phyloP scores from a whole-genome alignment of 192 early-diverging fungal genomes.

The Podila minutissima region DNA sequence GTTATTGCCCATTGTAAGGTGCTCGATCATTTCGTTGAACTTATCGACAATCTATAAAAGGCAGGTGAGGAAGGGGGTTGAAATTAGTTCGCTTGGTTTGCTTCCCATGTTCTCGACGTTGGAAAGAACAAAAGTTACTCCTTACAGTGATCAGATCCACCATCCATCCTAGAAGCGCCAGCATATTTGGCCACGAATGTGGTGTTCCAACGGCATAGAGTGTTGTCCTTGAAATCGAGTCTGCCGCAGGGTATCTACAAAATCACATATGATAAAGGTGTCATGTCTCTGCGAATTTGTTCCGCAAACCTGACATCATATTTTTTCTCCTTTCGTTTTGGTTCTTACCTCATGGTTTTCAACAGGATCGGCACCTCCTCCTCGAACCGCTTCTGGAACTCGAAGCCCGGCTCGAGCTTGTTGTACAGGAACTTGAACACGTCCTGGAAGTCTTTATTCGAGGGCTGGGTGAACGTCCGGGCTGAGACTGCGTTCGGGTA shows the following conservation, averaged over 20 bases:
- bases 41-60: conserved; percentile 31
- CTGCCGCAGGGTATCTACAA: conserved; percentile 56
- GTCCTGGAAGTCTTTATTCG: conserved; percentile 71
- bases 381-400: conserved; percentile 71
- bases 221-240: conserved; percentile 66
- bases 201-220: conserved; percentile 68
- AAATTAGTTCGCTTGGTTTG: too few species aligned
- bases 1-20: not conserved
- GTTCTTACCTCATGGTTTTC: conserved; percentile 58
- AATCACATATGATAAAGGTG: too few species aligned
- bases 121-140: not conserved
- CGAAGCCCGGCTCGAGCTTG: conserved; percentile 66
- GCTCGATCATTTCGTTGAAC: conserved; percentile 16
- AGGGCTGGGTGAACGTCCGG: conserved; percentile 59
- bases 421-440: conserved; percentile 81
- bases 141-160: conserved; percentile 70
- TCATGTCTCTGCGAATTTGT: too few species aligned
- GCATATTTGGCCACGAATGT: conserved; percentile 74
- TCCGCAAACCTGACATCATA: not conserved
- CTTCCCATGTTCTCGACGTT: not conserved
- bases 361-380: conserved; percentile 74
- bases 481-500: conserved; percentile 54
- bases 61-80: not conserved
- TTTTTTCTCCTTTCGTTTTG: not conserved
- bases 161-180: conserved; percentile 78